Base-by-base conservation (phyloP, 2,329 filamentous ascomycete genomes). In the Eutypa lata region DNA sequence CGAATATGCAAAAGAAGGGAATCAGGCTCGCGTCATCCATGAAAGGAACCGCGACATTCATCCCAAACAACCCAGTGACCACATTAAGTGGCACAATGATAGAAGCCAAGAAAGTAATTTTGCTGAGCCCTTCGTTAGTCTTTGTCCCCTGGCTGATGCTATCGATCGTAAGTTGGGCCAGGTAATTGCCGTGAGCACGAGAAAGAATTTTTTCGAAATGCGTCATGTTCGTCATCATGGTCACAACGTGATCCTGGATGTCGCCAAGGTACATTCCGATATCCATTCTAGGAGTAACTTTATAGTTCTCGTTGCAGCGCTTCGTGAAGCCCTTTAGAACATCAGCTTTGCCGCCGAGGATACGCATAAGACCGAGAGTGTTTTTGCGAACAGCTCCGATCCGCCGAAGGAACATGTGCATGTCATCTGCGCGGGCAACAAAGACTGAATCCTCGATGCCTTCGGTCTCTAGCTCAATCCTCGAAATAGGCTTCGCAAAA, bases 171-270 rank as follows among this genome's bases (percentile, higher is more conserved):
- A 97, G 84, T 68, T 97, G 94, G 1, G 94, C 93, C 37, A 99
- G 81, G 68, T 99, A 97, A 71, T 97, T 99, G 76, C 89, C 90
- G 76, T 99, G 94, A 2, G 90, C 89, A 21, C 94, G 88, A 26
- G 89, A 92, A 48, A 99, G 81, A 81, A 99, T 97, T 79, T 97
- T 97, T 71, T 99, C 94, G 62, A 96, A 97, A 69, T 99, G 94
- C 1, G 86, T 86, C 63, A 99, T 73, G 72, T 96, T 99, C 61
- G 90, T 94, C 82, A 96, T 96, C 93, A 97, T 97, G 45, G 94
- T 99, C 54, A 99, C 91, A 50, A 99, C 93, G 81, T 99, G 94
- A 73, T 99, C 94, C 72, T 99, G 94, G 59, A 99, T 97, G 73
- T 99, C 94, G 65, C 91, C 91, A 35, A 99, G 82, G 68, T 99